Percentiles rank a stretch among this genome's conserved stretches.
Conservation (phyloP, 495 filamentous ascomycete species). For the Trypethelium eluteriae region DNA sequence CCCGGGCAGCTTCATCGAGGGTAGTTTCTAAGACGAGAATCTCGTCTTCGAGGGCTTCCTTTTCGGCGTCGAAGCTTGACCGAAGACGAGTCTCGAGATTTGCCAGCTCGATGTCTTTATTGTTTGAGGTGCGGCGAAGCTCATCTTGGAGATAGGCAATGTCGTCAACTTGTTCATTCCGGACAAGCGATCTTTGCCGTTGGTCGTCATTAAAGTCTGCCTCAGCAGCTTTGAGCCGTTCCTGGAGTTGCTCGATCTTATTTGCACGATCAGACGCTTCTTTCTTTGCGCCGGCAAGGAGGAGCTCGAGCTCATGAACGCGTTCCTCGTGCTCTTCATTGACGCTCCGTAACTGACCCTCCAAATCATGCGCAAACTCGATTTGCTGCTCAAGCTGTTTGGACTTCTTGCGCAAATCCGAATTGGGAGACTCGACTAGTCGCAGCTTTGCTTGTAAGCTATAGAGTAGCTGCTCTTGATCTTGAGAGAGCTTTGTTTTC, state of each 20-base stretch:
- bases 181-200: slow-evolving; percentile 9
- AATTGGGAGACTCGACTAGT: slow-evolving; percentile 24
- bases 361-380: slow-evolving; percentile 20
- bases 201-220: slow-evolving; percentile 21
- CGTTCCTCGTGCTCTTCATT: slow-evolving; percentile 23
- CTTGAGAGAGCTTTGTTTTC: slow-evolving; percentile 17
- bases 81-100: slow-evolving; percentile 17
- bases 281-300: slow-evolving; percentile 17
- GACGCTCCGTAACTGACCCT: slow-evolving; percentile 20
- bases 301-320: slow-evolving; percentile 25
- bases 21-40: slow-evolving; percentile 39
- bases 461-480: slow-evolving; percentile 18
- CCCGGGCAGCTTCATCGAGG: slow-evolving; percentile 32
- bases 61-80: slow-evolving; percentile 23
- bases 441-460: slow-evolving; percentile 21
- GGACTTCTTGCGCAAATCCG: slow-evolving; percentile 5
- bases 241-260: slow-evolving; percentile 16
- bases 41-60: slow-evolving; percentile 40
- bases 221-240: slow-evolving; percentile 16
- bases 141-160: slow-evolving; percentile 21
- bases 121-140: slow-evolving; percentile 23
- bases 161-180: not conserved
- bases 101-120: slow-evolving; percentile 28
- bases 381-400: slow-evolving; percentile 20
- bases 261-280: slow-evolving; percentile 7